phyloP scores from a whole-genome alignment of 2,329 filamentous ascomycete species.

The Metarhizium anisopliae region DNA sequence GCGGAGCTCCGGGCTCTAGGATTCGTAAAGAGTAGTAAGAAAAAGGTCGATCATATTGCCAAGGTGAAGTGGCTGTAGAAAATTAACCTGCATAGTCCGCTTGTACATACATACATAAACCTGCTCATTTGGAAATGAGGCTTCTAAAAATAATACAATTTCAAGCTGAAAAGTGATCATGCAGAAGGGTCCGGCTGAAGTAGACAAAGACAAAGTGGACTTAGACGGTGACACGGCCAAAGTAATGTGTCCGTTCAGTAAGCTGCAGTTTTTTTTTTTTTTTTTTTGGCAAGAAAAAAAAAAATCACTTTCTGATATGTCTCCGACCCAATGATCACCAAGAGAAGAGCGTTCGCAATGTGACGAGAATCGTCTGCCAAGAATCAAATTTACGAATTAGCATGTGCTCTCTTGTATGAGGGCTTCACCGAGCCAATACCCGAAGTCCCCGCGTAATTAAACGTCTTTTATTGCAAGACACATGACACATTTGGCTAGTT shows the following conservation, averaged over 20 bases:
- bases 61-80: conserved; percentile 71
- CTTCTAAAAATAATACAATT: not conserved
- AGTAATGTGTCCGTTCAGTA: not conserved
- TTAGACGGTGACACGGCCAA: not conserved
- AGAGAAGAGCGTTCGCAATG: not conserved
- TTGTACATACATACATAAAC: not conserved
- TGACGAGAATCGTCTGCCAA: not conserved
- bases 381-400: not conserved
- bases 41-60: conserved; percentile 84
- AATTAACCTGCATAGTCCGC: not conserved
- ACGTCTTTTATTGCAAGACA: not conserved
- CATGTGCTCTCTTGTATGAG: not conserved
- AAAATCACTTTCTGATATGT: not conserved
- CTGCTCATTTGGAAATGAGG: not conserved
- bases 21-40: conserved; percentile 80
- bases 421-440: not conserved
- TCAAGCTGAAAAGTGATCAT: not conserved
- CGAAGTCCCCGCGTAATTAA: not conserved
- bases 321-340: not conserved
- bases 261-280: too few relatives aligned
- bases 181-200: too few relatives aligned
- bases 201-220: too few relatives aligned
- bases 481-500: not conserved
- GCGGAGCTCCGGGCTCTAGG: conserved; percentile 81
- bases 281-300: too few relatives aligned